These are phyloP conservation scores for Luffa aegyptiaca DNA, from an alignment of 306 rosid genomes.

Conservation along the genomic window DNA sequence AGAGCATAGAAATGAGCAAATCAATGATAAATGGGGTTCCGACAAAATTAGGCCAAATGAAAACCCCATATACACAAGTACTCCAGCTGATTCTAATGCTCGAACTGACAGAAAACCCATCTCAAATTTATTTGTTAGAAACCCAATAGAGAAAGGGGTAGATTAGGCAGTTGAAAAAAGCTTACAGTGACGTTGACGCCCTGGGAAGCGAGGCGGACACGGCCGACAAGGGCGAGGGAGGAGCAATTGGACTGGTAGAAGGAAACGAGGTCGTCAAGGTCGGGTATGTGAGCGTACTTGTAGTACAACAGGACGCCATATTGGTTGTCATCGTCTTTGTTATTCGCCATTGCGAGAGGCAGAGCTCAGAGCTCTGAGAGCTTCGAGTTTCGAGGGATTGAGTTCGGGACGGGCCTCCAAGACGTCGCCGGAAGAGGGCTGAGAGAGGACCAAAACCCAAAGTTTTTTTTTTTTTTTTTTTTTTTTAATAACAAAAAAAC, in stretches of 20 bases:
- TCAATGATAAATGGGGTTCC: neutral
- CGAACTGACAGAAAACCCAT: neutral
- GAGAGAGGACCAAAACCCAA: neutral
- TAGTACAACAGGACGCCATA: conserved; percentile 71
- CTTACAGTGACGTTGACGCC: conserved; percentile 86
- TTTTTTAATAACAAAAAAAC: too few relatives aligned
- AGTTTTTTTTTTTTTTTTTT: too few relatives aligned
- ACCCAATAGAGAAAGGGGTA: neutral
- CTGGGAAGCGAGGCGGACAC: conserved; percentile 70
- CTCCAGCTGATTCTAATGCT: neutral
- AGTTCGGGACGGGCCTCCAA: neutral
- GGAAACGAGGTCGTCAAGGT: conserved; percentile 39
- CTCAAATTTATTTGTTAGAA: neutral
- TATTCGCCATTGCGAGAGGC: conserved; percentile 29
- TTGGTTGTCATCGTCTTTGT: conserved; percentile 17
- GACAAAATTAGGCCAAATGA: neutral
- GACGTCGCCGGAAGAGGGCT: too few relatives aligned
- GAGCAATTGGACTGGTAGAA: conserved; percentile 70
- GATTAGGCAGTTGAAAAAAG: neutral
- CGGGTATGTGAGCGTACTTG: conserved; percentile 48
- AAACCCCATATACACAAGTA: neutral
- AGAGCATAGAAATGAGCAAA: neutral
- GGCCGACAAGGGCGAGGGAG: conserved; percentile 69
- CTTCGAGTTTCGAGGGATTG: neutral
- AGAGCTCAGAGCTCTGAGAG: too few relatives aligned